Evolutionary conservation across 1,284 basidiomycete genomes (phyloP), one percentile per base, ranked within the genome.

Genomic region (Thecaphora thlaspeos): DNA sequence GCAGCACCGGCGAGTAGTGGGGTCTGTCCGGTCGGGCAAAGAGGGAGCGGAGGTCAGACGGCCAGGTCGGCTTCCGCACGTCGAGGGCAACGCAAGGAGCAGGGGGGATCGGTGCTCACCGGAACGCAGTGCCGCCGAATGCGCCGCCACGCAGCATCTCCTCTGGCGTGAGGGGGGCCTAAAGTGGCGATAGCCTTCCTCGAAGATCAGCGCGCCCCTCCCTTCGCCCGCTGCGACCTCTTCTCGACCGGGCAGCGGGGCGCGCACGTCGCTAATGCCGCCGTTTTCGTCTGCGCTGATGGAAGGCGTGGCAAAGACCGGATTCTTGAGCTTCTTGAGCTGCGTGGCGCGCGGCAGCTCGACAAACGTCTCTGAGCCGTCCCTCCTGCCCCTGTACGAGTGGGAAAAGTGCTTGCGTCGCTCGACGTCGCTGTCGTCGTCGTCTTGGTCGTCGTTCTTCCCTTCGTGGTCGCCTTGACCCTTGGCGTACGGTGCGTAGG

Each of bases 111-210:
- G 11, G 5, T 36, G 51, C 57, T 54, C 37, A 79, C 77, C 72
- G 69, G 56, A 80, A 82, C 47, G 79, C 79, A 1, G 70, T 78
- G 2, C 81, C 81, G 2, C 80, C 81, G 49, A 81, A 81, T 8
- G 80, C 79, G 3, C 81, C 81, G 1, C 77, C 78, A 11, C 61
- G 51, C 24, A 81, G 77, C 70, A 82, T 79, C 63, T 82, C 80
- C 41, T 79, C 75, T 0, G 81, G 81, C 1, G 81, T 81, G 19
- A 82, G 47, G 58, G 81, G 10, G 81, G 81, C 30, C 70, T 77
- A 58, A 82, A 82, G 26, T 61, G 56, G 1, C 54, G 47, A 28
- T 74, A 80, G 21, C 76, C 60, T 1, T 78, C 71, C 42, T 81
- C 77, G 54, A 82, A 82, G 0, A 77, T 21, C 37, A 81, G 44